Conservation (phyloP, 176 grass and related monocot species). For the Ensete ventricosum region DNA sequence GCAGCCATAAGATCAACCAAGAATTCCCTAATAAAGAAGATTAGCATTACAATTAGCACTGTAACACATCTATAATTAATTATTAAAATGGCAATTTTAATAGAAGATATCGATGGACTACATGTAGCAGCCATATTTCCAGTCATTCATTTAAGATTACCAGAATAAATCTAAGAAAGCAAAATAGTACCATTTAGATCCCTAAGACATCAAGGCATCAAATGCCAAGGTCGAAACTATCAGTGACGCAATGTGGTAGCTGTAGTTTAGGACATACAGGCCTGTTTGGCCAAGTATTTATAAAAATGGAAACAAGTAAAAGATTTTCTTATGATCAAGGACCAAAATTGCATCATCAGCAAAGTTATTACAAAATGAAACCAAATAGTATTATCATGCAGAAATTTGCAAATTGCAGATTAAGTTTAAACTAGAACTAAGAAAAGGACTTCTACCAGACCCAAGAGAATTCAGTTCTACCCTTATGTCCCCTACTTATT, state of each 20-base stretch:
- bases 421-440: not conserved
- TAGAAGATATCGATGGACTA: not conserved
- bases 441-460: not conserved
- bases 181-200: not conserved
- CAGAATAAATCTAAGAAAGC: not conserved
- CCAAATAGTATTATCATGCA: not conserved
- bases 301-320: not conserved
- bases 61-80: not conserved
- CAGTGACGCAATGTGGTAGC: too few species aligned
- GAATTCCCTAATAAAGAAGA: slow-evolving; percentile 57
- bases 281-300: too few species aligned
- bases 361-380: not conserved
- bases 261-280: too few species aligned
- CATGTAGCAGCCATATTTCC: not conserved
- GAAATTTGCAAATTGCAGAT: not conserved
- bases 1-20: slow-evolving; percentile 99
- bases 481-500: not conserved
- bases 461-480: not conserved
- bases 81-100: not conserved
- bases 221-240: not conserved
- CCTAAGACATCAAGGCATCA: not conserved
- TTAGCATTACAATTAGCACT: slow-evolving; percentile 1
- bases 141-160: not conserved
- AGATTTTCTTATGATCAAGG: not conserved
- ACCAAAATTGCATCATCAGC: not conserved